These are phyloP conservation scores for Telopea speciosissima DNA, from an alignment of 177 flowering plant genomes.

Conservation along the genomic window DNA sequence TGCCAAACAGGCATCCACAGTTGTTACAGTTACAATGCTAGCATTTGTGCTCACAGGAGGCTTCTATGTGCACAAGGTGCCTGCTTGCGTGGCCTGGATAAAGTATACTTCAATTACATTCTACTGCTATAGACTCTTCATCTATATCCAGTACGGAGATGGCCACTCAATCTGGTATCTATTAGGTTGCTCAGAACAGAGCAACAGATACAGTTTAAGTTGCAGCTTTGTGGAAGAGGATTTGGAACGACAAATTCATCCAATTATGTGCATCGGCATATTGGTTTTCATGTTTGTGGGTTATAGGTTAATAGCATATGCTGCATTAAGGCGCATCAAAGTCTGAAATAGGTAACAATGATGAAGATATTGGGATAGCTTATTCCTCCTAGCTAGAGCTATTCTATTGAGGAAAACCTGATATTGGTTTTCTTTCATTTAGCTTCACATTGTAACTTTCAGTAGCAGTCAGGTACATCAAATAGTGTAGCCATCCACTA, in stretches of 20 bases:
- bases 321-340: constrained; percentile 48
- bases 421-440: neutral
- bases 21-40: constrained; percentile 65
- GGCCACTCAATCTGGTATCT: constrained; percentile 29
- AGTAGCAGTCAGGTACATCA: neutral
- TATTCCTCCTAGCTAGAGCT: too few relatives aligned
- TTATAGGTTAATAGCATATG: constrained; percentile 61
- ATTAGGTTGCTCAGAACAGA: constrained; percentile 34
- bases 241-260: constrained; percentile 42
- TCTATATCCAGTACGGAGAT: constrained; percentile 53
- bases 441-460: neutral
- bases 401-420: too few relatives aligned
- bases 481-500: neutral
- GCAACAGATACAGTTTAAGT: constrained; percentile 10
- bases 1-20: constrained; percentile 65
- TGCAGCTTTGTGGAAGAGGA: constrained; percentile 56
- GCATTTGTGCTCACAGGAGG: constrained; percentile 77
- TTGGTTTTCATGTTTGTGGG: constrained; percentile 57
- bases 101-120: constrained; percentile 61
- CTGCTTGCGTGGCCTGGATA: constrained; percentile 56
- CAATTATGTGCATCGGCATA: constrained; percentile 24
- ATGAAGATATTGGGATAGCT: too few relatives aligned
- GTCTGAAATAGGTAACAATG: constrained; percentile 20
- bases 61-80: constrained; percentile 68
- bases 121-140: constrained; percentile 54